phyloP scores from a whole-genome alignment of 176 grass and related monocot genomes.

The Alopecurus myosuroides region DNA sequence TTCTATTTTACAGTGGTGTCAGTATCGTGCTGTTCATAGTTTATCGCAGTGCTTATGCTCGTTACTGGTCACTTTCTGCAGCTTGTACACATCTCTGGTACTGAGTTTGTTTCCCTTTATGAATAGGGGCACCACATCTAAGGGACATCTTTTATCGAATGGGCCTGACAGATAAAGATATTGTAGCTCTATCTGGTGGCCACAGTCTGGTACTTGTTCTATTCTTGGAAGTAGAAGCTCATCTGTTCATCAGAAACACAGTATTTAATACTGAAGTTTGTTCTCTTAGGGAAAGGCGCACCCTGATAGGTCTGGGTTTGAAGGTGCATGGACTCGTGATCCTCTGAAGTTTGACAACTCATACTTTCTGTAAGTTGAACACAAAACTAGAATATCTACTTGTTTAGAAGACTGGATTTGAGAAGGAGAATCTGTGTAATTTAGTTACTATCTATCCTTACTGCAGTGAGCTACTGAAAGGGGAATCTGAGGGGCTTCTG shows the following conservation, averaged over 20 bases:
- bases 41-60: not conserved
- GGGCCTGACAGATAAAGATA: constrained; percentile 94
- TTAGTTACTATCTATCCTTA: not conserved
- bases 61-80: not conserved
- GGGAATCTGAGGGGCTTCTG: constrained; percentile 70
- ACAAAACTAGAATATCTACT: constrained; percentile 20
- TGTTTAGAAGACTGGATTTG: not conserved
- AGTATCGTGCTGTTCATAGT: not conserved
- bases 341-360: constrained; percentile 96
- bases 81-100: not conserved
- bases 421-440: not conserved
- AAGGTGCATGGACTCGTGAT: constrained; percentile 81
- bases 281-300: constrained; percentile 73
- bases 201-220: constrained; percentile 68
- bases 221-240: not conserved
- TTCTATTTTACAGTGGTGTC: not conserved
- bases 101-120: constrained; percentile 12
- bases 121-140: constrained; percentile 64
- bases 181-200: constrained; percentile 80
- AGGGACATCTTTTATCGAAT: constrained; percentile 92
- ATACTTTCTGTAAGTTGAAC: constrained; percentile 74
- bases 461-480: constrained; percentile 65
- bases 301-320: constrained; percentile 84
- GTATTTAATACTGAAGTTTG: not conserved
- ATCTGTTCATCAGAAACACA: not conserved